A percentile compares a stretch with the other conserved stretches of the same genome.
These are phyloP conservation scores for Erysimum cheiri DNA, from an alignment of 441 rosid genomes.

Conservation along the genomic window DNA sequence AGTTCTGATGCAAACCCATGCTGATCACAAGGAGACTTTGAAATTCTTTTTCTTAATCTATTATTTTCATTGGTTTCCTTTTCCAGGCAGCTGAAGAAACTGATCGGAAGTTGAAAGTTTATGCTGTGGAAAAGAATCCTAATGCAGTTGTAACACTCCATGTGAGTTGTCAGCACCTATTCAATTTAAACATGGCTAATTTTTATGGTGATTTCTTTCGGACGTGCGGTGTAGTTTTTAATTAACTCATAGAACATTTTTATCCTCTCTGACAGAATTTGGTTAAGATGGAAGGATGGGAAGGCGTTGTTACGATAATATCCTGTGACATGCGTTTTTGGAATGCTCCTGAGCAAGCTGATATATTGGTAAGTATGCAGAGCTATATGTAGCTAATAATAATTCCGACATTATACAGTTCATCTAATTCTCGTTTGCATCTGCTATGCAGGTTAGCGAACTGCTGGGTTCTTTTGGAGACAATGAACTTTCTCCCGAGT, in stretches of 20 bases:
- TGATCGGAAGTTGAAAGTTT: slow-evolving; percentile 81
- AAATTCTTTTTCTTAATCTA: slow-evolving; percentile 21
- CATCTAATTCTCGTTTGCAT: slow-evolving; percentile 36
- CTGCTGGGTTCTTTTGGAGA: slow-evolving; percentile 98
- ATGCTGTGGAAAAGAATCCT: slow-evolving; percentile 98
- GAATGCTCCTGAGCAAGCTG: slow-evolving; percentile 96
- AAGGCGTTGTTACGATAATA: slow-evolving; percentile 78
- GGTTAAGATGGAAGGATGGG: slow-evolving; percentile 97
- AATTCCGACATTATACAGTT: slow-evolving; percentile 14
- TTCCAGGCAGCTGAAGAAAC: slow-evolving; percentile 98
- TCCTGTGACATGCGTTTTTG: slow-evolving; percentile 94
- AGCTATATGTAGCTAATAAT: slow-evolving; percentile 12
- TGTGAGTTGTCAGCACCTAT: slow-evolving; percentile 55
- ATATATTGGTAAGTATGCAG: slow-evolving; percentile 71
- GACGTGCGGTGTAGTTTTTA: background rate
- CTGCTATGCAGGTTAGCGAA: slow-evolving; percentile 83
- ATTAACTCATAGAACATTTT: slow-evolving; percentile 8
- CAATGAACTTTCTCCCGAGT: slow-evolving; percentile 98
- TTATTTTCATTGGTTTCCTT: slow-evolving; percentile 39
- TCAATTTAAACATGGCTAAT: background rate
- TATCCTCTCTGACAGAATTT: slow-evolving; percentile 64
- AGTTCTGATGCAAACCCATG: slow-evolving; percentile 31
- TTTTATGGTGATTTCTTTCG: slow-evolving; percentile 1
- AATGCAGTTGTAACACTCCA: slow-evolving; percentile 99
- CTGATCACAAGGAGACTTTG: slow-evolving; percentile 25